Conservation (phyloP, 129 eudicot genomes). For the Artemisia tridentata region DNA sequence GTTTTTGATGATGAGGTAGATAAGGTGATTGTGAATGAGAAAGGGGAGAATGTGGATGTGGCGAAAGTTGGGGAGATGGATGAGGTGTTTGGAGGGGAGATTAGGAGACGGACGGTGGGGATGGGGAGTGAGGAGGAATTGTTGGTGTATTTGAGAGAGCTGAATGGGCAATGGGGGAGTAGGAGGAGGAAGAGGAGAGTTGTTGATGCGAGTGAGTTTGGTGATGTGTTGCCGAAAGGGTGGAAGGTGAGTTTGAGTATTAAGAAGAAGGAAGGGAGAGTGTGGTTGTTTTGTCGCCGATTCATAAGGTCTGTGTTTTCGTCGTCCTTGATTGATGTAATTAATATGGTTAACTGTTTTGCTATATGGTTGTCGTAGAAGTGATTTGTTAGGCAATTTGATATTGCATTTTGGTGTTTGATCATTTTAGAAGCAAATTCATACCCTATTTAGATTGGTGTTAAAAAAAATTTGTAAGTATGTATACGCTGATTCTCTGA, state of each 20-base stretch:
- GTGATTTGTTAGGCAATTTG: neutral
- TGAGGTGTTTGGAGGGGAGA: constrained; percentile 58
- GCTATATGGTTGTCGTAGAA: too few species aligned
- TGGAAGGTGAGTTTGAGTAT: constrained; percentile 74
- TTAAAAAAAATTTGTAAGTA: too few species aligned
- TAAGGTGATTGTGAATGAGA: constrained; percentile 45
- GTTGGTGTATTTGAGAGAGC: constrained; percentile 59
- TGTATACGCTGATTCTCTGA: too few species aligned
- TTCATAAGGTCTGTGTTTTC: constrained; percentile 66
- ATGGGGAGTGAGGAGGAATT: constrained; percentile 53
- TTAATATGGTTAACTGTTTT: too few species aligned
- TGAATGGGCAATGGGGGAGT: constrained; percentile 90
- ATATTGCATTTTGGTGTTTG: neutral
- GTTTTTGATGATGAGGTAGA: constrained; percentile 52
- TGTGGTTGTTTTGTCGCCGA: constrained; percentile 76
- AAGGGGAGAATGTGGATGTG: constrained; percentile 54
- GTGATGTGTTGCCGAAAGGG: constrained; percentile 67
- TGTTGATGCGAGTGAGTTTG: constrained; percentile 76
- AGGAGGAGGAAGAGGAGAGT: constrained; percentile 83
- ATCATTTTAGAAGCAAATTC: too few species aligned
- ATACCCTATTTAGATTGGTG: too few species aligned
- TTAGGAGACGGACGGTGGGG: constrained; percentile 58
- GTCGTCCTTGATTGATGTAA: too few species aligned
- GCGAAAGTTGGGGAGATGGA: constrained; percentile 38
- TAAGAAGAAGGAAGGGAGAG: constrained; percentile 69